Conservation (phyloP, 2,329 filamentous ascomycete genomes). For the Simplicillium aogashimaense region DNA sequence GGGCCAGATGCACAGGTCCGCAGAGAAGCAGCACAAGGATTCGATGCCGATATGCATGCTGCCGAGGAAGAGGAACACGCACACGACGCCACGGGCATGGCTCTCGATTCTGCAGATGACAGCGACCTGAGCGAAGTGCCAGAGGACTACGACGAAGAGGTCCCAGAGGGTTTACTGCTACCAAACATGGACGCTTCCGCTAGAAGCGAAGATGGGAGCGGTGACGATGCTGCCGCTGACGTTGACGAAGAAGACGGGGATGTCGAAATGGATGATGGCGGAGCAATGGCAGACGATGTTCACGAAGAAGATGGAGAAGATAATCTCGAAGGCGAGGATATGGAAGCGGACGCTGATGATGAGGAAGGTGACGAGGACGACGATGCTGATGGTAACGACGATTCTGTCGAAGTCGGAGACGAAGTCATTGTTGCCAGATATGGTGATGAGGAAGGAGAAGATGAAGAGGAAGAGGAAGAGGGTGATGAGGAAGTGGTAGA, state of each 20-base stretch:
- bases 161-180: slow-evolving; percentile 42
- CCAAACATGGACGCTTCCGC: slow-evolving; percentile 22
- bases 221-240: not conserved
- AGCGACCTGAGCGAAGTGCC: slow-evolving; percentile 59
- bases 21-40: slow-evolving; percentile 21
- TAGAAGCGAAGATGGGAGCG: not conserved
- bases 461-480: slow-evolving; percentile 3
- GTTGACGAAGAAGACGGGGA: slow-evolving; percentile 4
- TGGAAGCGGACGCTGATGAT: slow-evolving; percentile 15
- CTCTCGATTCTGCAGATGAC: slow-evolving; percentile 42
- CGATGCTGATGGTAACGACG: not conserved
- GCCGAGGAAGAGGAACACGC: slow-evolving; percentile 15
- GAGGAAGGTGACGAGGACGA: slow-evolving; percentile 13
- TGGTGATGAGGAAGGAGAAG: not conserved
- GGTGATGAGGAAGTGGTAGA: slow-evolving; percentile 1
- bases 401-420: slow-evolving; percentile 3
- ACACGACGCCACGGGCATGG: not conserved
- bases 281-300: slow-evolving; percentile 15
- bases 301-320: slow-evolving; percentile 21
- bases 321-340: slow-evolving; percentile 23
- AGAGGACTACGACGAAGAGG: slow-evolving; percentile 47
- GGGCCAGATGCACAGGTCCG: slow-evolving; percentile 28
- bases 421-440: slow-evolving; percentile 1
- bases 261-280: slow-evolving; percentile 7
- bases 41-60: slow-evolving; percentile 34